These are phyloP conservation scores for Didymella pomorum DNA, from an alignment of 2,329 filamentous ascomycete species.

Conservation along the genomic window DNA sequence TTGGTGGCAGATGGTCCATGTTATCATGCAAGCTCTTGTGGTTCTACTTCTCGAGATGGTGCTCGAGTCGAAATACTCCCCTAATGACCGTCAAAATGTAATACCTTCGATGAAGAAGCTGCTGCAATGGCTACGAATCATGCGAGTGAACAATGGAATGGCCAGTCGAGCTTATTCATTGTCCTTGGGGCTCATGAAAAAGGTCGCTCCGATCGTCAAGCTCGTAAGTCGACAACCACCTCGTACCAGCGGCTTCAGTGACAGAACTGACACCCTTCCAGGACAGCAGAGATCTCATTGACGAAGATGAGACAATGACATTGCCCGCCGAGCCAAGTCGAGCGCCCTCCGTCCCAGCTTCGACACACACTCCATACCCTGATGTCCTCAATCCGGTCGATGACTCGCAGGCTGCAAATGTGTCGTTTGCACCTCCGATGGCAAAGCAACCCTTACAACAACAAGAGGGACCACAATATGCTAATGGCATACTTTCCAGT, in stretches of 20 bases:
- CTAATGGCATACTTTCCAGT: neutral
- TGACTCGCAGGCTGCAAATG: neutral
- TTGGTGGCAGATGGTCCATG: constrained; percentile 49
- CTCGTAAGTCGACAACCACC: constrained; percentile 12
- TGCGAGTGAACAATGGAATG: constrained; percentile 41
- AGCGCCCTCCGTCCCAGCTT: neutral
- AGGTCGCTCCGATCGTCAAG: constrained; percentile 18
- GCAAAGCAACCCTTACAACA: neutral
- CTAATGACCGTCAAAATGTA: constrained; percentile 33
- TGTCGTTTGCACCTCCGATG: neutral
- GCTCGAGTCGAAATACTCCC: constrained; percentile 29
- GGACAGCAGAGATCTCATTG: constrained; percentile 29
- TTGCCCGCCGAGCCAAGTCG: neutral
- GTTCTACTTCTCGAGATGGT: constrained; percentile 51
- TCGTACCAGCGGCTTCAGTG: neutral
- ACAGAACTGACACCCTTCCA: constrained; percentile 5
- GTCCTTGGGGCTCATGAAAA: constrained; percentile 28
- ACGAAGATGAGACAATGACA: constrained; percentile 22
- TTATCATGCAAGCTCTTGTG: constrained; percentile 50
- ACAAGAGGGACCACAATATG: neutral
- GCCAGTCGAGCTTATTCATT: constrained; percentile 43
- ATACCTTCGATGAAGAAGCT: constrained; percentile 42
- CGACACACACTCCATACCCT: constrained; percentile 4
- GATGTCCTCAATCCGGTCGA: constrained; percentile 17
- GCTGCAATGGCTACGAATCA: constrained; percentile 44